These are phyloP conservation scores for Fraxinus sp. DNA, from an alignment of 305 asterid genomes.

Conservation along the genomic window DNA sequence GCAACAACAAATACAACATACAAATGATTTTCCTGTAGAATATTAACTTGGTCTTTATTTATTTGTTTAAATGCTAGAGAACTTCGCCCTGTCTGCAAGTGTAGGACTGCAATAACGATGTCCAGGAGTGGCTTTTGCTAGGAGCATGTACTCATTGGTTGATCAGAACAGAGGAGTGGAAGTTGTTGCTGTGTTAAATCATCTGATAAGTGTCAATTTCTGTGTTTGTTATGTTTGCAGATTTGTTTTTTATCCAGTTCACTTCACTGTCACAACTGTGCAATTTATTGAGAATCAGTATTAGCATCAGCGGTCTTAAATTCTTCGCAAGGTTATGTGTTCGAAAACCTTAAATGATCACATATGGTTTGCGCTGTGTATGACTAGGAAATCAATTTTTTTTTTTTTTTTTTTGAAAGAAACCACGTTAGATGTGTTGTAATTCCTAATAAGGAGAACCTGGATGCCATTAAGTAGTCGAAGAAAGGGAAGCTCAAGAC, in stretches of 20 bases:
- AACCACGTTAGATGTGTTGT: background rate
- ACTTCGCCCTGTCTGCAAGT: background rate
- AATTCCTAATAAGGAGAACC: conserved; percentile 17
- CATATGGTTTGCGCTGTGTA: background rate
- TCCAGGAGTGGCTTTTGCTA: too few species aligned
- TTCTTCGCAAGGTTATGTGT: too few species aligned
- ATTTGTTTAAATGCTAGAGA: too few species aligned
- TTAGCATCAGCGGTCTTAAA: too few species aligned
- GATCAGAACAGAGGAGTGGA: too few species aligned
- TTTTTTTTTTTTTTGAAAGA: background rate
- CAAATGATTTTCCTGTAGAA: background rate
- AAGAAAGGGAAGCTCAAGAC: conserved; percentile 71
- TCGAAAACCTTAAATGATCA: background rate
- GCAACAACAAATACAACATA: background rate
- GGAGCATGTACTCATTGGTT: too few species aligned
- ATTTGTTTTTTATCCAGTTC: background rate
- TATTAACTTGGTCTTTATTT: background rate
- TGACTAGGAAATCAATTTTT: background rate
- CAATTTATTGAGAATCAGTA: background rate
- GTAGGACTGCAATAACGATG: background rate
- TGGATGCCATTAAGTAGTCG: conserved; percentile 44
- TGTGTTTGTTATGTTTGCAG: background rate
- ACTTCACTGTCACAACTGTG: background rate
- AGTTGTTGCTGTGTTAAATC: conserved; percentile 51
- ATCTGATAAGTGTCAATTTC: conserved; percentile 34